Evolutionary conservation across 2,329 filamentous ascomycete species (phyloP).

Genomic region (Lachnellula hyalina): DNA sequence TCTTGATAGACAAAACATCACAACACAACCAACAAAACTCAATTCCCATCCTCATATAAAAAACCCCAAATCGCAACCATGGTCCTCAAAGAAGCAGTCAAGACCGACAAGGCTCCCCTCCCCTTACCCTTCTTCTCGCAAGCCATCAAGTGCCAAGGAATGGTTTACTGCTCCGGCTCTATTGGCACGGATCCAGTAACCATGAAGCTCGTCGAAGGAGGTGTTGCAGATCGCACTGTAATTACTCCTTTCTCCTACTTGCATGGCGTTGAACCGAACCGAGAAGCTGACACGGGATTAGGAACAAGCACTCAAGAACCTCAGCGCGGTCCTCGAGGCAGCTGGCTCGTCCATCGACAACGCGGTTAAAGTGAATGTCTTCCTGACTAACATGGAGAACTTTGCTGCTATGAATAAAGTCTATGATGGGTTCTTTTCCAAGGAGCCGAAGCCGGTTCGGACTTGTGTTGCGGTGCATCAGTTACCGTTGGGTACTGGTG

Average conservation of each 20-base stretch:
- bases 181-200: conserved; percentile 54
- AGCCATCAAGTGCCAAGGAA: conserved; percentile 56
- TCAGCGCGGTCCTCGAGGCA: conserved; percentile 53
- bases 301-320: conserved; percentile 54
- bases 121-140: conserved; percentile 54
- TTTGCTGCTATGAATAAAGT: conserved; percentile 55
- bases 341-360: conserved; percentile 55
- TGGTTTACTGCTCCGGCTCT: conserved; percentile 66
- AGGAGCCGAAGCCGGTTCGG: conserved; percentile 42
- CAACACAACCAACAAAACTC: neutral
- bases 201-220: conserved; percentile 49
- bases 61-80: conserved; percentile 10
- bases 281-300: conserved; percentile 11
- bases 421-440: conserved; percentile 45
- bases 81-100: conserved; percentile 24
- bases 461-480: conserved; percentile 48
- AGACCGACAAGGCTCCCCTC: conserved; percentile 37
- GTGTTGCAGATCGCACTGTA: conserved; percentile 50
- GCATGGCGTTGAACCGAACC: neutral
- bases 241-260: conserved; percentile 13
- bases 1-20: too few relatives aligned
- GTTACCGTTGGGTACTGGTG: conserved; percentile 39
- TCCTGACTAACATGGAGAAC: conserved; percentile 59
- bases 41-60: neutral
- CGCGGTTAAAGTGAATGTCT: conserved; percentile 63